phyloP scores from a whole-genome alignment of 2,329 filamentous ascomycete species.

The Colletotrichum sp. region DNA sequence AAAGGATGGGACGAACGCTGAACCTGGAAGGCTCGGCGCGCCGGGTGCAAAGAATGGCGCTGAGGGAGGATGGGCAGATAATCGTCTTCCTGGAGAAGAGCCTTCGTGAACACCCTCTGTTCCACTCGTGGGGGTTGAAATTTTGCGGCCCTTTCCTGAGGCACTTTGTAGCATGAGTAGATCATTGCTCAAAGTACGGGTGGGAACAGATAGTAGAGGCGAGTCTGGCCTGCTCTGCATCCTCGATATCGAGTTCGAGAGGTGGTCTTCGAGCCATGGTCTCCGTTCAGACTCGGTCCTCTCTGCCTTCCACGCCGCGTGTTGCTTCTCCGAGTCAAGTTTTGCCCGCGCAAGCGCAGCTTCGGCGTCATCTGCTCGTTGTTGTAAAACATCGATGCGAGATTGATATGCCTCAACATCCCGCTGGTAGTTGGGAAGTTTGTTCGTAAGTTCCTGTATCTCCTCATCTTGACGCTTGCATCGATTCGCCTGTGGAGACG shows the following conservation, averaged over 20 bases:
- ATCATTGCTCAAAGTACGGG: constrained; percentile 60
- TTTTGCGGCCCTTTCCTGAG: constrained; percentile 44
- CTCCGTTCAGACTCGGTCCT: constrained; percentile 45
- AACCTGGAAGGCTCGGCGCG: constrained; percentile 37
- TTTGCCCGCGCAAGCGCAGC: constrained; percentile 63
- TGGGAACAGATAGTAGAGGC: constrained; percentile 53
- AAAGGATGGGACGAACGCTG: constrained; percentile 53
- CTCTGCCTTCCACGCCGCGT: constrained; percentile 46
- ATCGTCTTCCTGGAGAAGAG: constrained; percentile 47
- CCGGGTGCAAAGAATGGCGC: constrained; percentile 46
- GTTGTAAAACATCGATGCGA: constrained; percentile 66
- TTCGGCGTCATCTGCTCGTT: constrained; percentile 70
- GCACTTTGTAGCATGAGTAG: constrained; percentile 39
- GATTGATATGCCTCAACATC: constrained; percentile 66
- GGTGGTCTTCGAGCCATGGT: constrained; percentile 56
- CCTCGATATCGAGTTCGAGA: constrained; percentile 45
- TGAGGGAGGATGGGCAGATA: constrained; percentile 52
- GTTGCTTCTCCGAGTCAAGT: constrained; percentile 56
- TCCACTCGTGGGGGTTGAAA: constrained; percentile 58
- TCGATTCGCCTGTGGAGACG: constrained; percentile 59
- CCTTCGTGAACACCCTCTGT: constrained; percentile 43
- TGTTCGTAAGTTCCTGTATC: constrained; percentile 71
- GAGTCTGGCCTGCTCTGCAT: constrained; percentile 59
- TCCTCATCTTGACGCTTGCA: constrained; percentile 79
- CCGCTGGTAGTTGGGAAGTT: constrained; percentile 67